Percentiles rank a stretch among this genome's conserved stretches.
Conservation (phyloP, 2,329 filamentous ascomycete species). For the Hirsutella minnesotensis region DNA sequence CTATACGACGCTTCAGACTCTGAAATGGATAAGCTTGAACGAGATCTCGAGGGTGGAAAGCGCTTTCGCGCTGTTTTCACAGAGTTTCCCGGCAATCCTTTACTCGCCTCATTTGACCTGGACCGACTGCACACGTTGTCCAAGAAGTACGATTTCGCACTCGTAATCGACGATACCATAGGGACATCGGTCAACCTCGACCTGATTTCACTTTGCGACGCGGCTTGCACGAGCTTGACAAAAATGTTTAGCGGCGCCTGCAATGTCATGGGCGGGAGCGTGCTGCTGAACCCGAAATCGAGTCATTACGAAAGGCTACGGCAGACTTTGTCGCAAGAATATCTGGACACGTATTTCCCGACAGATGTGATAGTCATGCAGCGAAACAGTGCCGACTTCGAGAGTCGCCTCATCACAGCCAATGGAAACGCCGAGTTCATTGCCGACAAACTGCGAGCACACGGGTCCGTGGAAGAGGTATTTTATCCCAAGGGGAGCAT, state of each 20-base stretch:
- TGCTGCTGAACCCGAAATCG: conserved; percentile 30
- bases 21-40: conserved; percentile 27
- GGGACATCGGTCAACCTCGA: conserved; percentile 33
- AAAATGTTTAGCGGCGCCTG: conserved; percentile 44
- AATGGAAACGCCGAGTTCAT: conserved; percentile 14
- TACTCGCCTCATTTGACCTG: conserved; percentile 17
- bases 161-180: conserved; percentile 34
- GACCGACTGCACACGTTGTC: conserved; percentile 14
- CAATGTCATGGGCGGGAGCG: conserved; percentile 38
- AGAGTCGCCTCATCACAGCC: conserved; percentile 17
- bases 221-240: conserved; percentile 38
- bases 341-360: conserved; percentile 12
- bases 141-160: conserved; percentile 24
- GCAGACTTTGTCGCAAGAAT: conserved; percentile 8
- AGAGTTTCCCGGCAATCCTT: conserved; percentile 27
- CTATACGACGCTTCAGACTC: conserved; percentile 30
- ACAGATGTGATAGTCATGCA: conserved; percentile 19
- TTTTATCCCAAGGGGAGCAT: conserved; percentile 28
- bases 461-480: conserved; percentile 15
- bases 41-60: conserved; percentile 22
- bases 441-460: conserved; percentile 13
- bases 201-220: conserved; percentile 32
- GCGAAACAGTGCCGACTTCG: conserved; percentile 26
- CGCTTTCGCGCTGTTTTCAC: conserved; percentile 31
- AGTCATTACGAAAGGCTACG: conserved; percentile 19